Evolutionary conservation across 805 yeast species (phyloP).

Genomic region (Tetrapisispora arboricola): DNA sequence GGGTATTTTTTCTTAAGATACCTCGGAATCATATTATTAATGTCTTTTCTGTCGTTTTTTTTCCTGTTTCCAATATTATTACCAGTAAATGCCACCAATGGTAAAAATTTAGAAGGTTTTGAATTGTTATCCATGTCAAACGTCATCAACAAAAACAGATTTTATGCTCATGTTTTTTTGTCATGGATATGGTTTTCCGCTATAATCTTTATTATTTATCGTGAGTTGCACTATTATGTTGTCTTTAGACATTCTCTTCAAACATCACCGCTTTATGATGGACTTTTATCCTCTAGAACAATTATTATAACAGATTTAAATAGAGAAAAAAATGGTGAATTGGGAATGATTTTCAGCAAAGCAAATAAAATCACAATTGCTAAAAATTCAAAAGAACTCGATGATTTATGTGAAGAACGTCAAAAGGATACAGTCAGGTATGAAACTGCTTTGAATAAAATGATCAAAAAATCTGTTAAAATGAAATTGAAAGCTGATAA

Average conservation of each 20-base stretch:
- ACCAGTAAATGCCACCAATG: constrained; percentile 67
- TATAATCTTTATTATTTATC: constrained; percentile 56
- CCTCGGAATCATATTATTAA: constrained; percentile 41
- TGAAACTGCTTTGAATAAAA: constrained; percentile 56
- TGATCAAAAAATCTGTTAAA: constrained; percentile 49
- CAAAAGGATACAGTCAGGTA: constrained; percentile 48
- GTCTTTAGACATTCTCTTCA: constrained; percentile 65
- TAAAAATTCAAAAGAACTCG: constrained; percentile 49
- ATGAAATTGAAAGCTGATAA: constrained; percentile 45
- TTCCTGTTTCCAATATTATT: constrained; percentile 59
- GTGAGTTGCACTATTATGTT: constrained; percentile 62
- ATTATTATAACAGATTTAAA: constrained; percentile 63
- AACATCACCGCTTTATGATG: constrained; percentile 63
- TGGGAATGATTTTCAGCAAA: constrained; percentile 54
- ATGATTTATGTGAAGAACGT: constrained; percentile 51
- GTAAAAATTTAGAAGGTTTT: constrained; percentile 45
- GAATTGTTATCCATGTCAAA: constrained; percentile 57
- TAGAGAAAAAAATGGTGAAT: constrained; percentile 36
- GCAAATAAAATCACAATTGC: constrained; percentile 52
- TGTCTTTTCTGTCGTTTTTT: constrained; percentile 45
- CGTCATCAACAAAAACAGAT: constrained; percentile 50
- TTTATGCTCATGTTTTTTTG: constrained; percentile 63
- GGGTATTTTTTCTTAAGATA: constrained; percentile 69
- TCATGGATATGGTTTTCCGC: constrained; percentile 66
- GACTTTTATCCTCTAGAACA: constrained; percentile 60